phyloP scores from a whole-genome alignment of 495 filamentous ascomycete species.

The Penicillium ucsense region DNA sequence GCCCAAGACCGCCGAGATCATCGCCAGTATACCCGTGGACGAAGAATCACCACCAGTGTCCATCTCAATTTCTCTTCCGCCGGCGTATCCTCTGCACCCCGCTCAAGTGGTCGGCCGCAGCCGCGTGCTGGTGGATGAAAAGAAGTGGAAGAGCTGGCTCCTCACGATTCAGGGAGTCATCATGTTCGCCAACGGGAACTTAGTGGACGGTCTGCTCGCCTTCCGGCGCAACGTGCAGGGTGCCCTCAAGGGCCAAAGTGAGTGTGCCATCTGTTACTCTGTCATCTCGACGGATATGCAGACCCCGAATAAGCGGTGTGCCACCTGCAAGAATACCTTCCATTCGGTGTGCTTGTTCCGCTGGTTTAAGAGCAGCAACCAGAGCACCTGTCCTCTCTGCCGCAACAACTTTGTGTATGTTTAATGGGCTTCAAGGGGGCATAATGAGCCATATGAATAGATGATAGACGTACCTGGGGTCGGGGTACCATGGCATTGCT shows the following conservation, averaged over 20 bases:
- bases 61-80: conserved; percentile 68
- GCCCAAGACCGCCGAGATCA: conserved; percentile 59
- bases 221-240: conserved; percentile 78
- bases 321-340: conserved; percentile 90
- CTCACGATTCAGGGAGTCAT: conserved; percentile 83
- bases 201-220: conserved; percentile 74
- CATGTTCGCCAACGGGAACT: conserved; percentile 74
- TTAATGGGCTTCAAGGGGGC: conserved; percentile 3
- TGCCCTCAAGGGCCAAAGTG: conserved; percentile 82
- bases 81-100: conserved; percentile 67
- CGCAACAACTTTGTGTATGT: conserved; percentile 71
- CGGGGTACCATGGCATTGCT: no score
- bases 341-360: conserved; percentile 83
- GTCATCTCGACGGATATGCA: conserved; percentile 80
- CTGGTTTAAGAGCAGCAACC: conserved; percentile 92
- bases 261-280: conserved; percentile 96
- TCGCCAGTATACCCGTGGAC: conserved; percentile 75
- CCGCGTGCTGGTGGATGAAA: conserved; percentile 76
- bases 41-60: conserved; percentile 71
- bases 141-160: conserved; percentile 83
- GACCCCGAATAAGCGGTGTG: conserved; percentile 82
- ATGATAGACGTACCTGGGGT: not conserved
- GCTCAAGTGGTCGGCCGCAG: conserved; percentile 69
- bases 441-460: conserved; percentile 12
- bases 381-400: conserved; percentile 83